Conservation (phyloP, 1,284 basidiomycete genomes). For the Uromyces viciae-fabae region DNA sequence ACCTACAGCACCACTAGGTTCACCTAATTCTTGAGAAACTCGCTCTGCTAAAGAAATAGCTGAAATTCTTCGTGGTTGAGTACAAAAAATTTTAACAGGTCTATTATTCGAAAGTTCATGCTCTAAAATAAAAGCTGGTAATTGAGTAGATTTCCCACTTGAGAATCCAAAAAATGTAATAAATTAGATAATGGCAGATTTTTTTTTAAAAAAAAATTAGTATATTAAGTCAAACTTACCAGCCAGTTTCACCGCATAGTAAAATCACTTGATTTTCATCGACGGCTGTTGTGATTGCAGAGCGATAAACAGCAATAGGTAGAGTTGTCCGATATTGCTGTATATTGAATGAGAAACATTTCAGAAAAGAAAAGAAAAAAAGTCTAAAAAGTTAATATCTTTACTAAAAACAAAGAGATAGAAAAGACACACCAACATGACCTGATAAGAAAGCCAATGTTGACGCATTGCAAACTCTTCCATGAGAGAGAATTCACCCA, state of each 20-base stretch:
- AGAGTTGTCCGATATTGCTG: constrained; percentile 70
- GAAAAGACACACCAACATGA: constrained; percentile 67
- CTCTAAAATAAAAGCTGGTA: constrained; percentile 91
- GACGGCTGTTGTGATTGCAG: constrained; percentile 70
- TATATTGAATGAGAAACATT: constrained; percentile 16
- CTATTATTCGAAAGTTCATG: constrained; percentile 76
- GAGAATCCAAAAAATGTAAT: not conserved
- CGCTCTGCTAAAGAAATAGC: constrained; percentile 95
- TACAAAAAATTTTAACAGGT: constrained; percentile 88
- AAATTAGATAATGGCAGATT: not conserved
- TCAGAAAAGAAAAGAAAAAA: constrained; percentile 46
- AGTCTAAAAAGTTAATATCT: constrained; percentile 7
- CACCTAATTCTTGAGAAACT: constrained; percentile 89
- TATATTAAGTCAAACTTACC: constrained; percentile 59
- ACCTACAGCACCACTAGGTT: constrained; percentile 74
- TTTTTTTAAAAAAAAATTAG: not conserved
- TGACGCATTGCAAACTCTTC: constrained; percentile 64
- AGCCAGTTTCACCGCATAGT: constrained; percentile 95
- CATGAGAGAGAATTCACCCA: constrained; percentile 15
- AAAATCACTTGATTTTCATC: constrained; percentile 82
- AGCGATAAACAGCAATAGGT: constrained; percentile 81
- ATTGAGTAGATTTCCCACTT: constrained; percentile 95
- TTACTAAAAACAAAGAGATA: not conserved
- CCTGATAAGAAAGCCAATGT: constrained; percentile 68
- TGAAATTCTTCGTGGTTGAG: constrained; percentile 92